Evolutionary conservation across 2,329 filamentous ascomycete genomes (phyloP), one percentile per base, ranked within the genome.

Genomic region (Fusarium sp.): DNA sequence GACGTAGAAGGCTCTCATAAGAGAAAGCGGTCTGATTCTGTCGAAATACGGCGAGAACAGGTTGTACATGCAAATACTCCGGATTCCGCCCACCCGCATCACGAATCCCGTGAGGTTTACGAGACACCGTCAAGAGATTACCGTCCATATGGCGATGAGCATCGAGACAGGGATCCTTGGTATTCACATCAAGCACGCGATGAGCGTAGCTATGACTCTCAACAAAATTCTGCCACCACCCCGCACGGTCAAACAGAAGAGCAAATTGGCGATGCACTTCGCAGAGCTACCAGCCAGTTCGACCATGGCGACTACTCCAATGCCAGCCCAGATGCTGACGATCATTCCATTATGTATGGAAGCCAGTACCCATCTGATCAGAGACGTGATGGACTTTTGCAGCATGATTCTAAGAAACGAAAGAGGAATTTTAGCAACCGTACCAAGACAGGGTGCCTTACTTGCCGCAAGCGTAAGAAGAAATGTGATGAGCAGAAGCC

Each of bases 401-500:
- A 89, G 74, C 86, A 86, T 7, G 88, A 90, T 71, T 84, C 87
- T 6, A 92, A 92, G 79, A 92, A 91, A 79, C 82, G 90, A 50
- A 93, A 93, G 80, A 86, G 91, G 41, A 93, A 93, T 76, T 98
- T 98, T 76, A 97, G 93, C 82, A 97, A 98, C 80, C 88, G 95
- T 63, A 98, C 95, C 21, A 98, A 98, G 82, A 98, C 94, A 12
- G 94, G 94, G 32, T 98, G 95, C 79, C 89, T 97, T 81, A 98
- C 95, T 8, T 98, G 95, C 79, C 88, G 95, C 64, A 89, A 89
- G 77, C 88, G 95, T 63, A 98, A 98, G 87, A 98, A 98, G 89
- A 98, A 98, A 82, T 98, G 96, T 77, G 95, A 98, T 78, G 96
- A 98, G 83, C 88, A 88, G 56, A 97, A 97, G 79, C 96, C 96